Evolutionary conservation across 805 yeast genomes (phyloP).

Genomic region (Priceomyces fermenticarens): DNA sequence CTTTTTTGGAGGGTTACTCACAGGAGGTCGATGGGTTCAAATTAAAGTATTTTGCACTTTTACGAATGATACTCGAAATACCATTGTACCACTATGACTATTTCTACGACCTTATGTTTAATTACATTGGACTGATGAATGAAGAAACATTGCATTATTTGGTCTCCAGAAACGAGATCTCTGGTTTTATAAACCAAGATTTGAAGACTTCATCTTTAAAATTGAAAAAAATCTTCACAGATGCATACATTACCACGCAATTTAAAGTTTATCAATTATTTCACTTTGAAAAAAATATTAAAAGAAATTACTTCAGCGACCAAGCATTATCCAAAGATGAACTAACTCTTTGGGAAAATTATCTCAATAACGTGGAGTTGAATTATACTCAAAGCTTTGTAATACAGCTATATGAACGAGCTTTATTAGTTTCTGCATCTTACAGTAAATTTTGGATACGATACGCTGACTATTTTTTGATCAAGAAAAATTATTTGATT

Average conservation of each 20-base stretch:
- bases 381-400: conserved; percentile 21
- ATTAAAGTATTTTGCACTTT: conserved; percentile 37
- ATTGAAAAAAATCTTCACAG: conserved; percentile 48
- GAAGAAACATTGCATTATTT: conserved; percentile 12
- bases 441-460: conserved; percentile 50
- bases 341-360: conserved; percentile 56
- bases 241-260: conserved; percentile 55
- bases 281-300: conserved; percentile 44
- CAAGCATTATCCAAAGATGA: conserved; percentile 40
- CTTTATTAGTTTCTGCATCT: conserved; percentile 43
- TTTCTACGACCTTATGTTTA: conserved; percentile 39
- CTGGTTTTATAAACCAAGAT: conserved; percentile 13
- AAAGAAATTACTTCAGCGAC: conserved; percentile 36
- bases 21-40: conserved; percentile 21
- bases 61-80: conserved; percentile 50
- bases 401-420: conserved; percentile 44
- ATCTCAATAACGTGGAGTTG: conserved; percentile 52
- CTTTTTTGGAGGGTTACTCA: conserved; percentile 33
- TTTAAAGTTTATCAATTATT: conserved; percentile 48
- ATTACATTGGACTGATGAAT: conserved; percentile 22
- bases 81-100: conserved; percentile 54
- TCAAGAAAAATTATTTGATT: conserved; percentile 18
- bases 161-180: conserved; percentile 17
- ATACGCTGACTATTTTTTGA: conserved; percentile 42
- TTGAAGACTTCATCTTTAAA: conserved; percentile 29